Conservation (phyloP, 2,329 filamentous ascomycete species). For the Xylaria sp. region DNA sequence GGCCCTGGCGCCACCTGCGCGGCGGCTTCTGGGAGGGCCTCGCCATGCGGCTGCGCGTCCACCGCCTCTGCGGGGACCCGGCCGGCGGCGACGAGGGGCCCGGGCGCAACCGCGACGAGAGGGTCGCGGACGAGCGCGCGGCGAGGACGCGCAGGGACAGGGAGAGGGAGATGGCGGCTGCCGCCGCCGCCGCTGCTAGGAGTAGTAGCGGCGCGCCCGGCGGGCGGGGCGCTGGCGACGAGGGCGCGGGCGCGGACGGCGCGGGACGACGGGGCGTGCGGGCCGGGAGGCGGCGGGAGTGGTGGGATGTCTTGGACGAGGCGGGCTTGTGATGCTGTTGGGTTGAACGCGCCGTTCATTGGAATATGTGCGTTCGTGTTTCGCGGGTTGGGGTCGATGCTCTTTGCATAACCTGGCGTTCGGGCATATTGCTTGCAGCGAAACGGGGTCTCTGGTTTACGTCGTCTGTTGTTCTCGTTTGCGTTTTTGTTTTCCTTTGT, state of each 20-base stretch:
- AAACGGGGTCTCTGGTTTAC: too few relatives aligned
- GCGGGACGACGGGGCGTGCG: conserved; percentile 15
- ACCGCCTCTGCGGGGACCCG: conserved; percentile 40
- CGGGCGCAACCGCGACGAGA: conserved; percentile 27
- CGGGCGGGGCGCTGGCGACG: conserved; percentile 45
- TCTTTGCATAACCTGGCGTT: too few relatives aligned
- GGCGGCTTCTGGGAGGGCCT: conserved; percentile 43
- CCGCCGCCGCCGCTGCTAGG: neutral
- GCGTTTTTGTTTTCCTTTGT: too few relatives aligned
- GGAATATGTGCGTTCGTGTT: too few relatives aligned
- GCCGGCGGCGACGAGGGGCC: neutral
- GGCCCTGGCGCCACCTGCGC: conserved; percentile 68
- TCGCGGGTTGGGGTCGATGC: too few relatives aligned
- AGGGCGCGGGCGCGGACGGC: neutral
- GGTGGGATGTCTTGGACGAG: conserved; percentile 48
- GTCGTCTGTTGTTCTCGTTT: too few relatives aligned
- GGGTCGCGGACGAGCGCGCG: conserved; percentile 55
- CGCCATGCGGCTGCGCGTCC: conserved; percentile 31
- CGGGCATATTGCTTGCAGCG: too few relatives aligned
- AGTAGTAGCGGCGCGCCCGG: neutral
- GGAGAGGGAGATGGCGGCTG: conserved; percentile 54
- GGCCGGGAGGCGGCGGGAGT: conserved; percentile 38
- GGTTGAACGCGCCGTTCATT: too few relatives aligned
- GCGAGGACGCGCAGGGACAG: conserved; percentile 35
- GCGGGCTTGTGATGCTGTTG: neutral